Conservation (phyloP, 176 grass and related monocot species). For the Luzula sylvatica region DNA sequence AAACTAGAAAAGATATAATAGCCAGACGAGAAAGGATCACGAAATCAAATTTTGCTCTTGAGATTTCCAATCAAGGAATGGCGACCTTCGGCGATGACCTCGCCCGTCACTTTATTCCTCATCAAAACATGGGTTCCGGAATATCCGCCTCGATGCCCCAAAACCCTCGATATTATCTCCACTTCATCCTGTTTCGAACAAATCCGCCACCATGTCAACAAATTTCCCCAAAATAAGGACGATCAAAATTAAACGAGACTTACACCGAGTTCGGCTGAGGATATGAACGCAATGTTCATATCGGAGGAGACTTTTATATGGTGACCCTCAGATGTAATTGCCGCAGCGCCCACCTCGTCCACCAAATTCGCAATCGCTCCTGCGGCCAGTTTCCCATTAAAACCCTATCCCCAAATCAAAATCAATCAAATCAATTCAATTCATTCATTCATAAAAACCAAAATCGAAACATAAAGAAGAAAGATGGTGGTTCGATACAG, state of each 20-base stretch:
- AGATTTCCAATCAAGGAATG: conserved; percentile 78
- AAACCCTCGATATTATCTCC: conserved; percentile 46
- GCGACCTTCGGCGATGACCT: conserved; percentile 59
- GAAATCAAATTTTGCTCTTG: conserved; percentile 39
- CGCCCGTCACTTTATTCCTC: conserved; percentile 45
- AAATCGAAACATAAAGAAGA: neutral
- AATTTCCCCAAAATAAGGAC: too few relatives aligned
- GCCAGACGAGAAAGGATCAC: too few relatives aligned
- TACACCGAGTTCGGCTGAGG: conserved; percentile 30
- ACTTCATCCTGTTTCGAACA: conserved; percentile 29
- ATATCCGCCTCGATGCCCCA: conserved; percentile 52
- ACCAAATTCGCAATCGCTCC: conserved; percentile 58
- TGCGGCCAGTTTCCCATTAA: conserved; percentile 17
- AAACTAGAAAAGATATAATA: too few relatives aligned
- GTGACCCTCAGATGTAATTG: conserved; percentile 24
- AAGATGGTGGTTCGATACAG: neutral
- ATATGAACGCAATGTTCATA: conserved; percentile 61
- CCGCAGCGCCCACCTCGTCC: conserved; percentile 44
- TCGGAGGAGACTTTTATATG: conserved; percentile 50
- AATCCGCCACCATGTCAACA: too few relatives aligned
- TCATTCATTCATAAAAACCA: neutral
- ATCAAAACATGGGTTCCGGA: conserved; percentile 50
- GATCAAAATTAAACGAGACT: too few relatives aligned
- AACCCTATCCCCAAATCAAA: conserved; percentile 19
- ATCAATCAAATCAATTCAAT: neutral